These are phyloP conservation scores for Lasiodiplodia sp. DNA, from an alignment of 2,329 filamentous ascomycete genomes.

Conservation along the genomic window DNA sequence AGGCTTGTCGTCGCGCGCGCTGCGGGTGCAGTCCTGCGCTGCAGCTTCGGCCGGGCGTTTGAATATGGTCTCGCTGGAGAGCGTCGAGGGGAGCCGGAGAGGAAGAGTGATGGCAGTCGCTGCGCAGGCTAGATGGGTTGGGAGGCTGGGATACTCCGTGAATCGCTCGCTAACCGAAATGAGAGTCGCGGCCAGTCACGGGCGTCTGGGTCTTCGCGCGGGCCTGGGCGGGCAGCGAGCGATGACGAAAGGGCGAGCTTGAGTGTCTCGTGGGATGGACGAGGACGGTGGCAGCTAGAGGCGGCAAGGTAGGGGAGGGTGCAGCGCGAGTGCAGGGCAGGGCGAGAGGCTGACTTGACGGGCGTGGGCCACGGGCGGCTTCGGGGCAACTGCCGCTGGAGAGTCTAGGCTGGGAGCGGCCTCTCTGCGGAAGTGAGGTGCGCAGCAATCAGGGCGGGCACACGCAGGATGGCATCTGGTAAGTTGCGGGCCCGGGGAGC, in stretches of 20 bases:
- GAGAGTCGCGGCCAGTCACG: slow-evolving; percentile 31
- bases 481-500: slow-evolving; percentile 27
- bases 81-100: slow-evolving; percentile 21
- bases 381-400: slow-evolving; percentile 27
- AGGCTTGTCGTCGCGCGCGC: slow-evolving; percentile 26
- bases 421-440: slow-evolving; percentile 27
- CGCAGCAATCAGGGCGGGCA: slow-evolving; percentile 28
- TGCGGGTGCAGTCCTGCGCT: slow-evolving; percentile 27
- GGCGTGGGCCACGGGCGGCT: slow-evolving; percentile 21
- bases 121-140: slow-evolving; percentile 27
- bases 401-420: slow-evolving; percentile 25
- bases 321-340: slow-evolving; percentile 27
- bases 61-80: slow-evolving; percentile 19
- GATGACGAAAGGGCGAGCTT: slow-evolving; percentile 27
- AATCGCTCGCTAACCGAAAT: slow-evolving; percentile 31
- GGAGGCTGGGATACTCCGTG: slow-evolving; percentile 31
- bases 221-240: slow-evolving; percentile 24
- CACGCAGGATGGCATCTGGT: slow-evolving; percentile 23
- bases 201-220: slow-evolving; percentile 21
- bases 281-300: slow-evolving; percentile 22
- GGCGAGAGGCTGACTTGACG: slow-evolving; percentile 22
- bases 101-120: slow-evolving; percentile 26
- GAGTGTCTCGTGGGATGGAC: neutral
- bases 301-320: slow-evolving; percentile 21
- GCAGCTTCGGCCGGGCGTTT: slow-evolving; percentile 27